phyloP scores from a whole-genome alignment of 495 filamentous ascomycete species.

The Daldinia decipiens region DNA sequence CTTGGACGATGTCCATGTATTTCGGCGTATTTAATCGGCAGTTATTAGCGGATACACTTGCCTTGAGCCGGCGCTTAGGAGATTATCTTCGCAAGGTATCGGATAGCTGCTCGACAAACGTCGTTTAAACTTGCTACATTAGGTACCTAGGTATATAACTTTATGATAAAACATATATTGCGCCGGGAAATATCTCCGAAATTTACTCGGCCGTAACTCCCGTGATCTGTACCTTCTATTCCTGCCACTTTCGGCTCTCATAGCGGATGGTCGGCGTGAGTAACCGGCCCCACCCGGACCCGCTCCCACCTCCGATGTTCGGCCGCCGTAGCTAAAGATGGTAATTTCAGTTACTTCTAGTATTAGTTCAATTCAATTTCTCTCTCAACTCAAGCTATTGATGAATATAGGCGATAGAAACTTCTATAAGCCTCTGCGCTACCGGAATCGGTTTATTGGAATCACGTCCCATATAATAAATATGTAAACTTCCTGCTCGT shows the following conservation, averaged over 20 bases:
- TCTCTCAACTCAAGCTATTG: constrained; percentile 8
- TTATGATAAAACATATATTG: background rate
- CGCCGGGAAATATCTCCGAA: background rate
- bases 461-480: background rate
- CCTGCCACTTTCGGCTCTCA: constrained; percentile 14
- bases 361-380: background rate
- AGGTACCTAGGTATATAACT: background rate
- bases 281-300: constrained; percentile 24
- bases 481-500: too few relatives aligned
- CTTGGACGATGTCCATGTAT: constrained; percentile 1
- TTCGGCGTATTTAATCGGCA: constrained; percentile 12
- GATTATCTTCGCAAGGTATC: background rate
- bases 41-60: background rate
- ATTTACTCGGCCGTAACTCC: background rate
- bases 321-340: constrained; percentile 9
- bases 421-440: background rate
- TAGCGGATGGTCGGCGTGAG: constrained; percentile 6
- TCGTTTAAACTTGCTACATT: background rate
- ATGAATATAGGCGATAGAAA: background rate
- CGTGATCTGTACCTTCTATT: background rate
- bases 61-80: background rate
- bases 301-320: constrained; percentile 30
- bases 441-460: too few relatives aligned
- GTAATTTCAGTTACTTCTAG: constrained; percentile 12
- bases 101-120: background rate